Evolutionary conservation across 306 rosid species (phyloP).

Genomic region (Rosa lucieae): DNA sequence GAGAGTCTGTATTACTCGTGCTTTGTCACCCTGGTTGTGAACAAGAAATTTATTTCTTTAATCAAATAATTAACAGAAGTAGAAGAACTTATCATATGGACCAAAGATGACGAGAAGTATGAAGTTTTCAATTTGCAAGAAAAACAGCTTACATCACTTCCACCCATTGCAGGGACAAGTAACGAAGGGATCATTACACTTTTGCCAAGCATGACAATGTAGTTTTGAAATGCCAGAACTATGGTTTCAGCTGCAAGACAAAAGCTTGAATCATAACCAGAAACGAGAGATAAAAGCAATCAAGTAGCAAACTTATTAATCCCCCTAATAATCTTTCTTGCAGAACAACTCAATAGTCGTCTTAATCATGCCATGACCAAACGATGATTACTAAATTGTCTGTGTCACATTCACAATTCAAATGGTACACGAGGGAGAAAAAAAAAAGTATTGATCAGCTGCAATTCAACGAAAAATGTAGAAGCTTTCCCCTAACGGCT

Average conservation of each 20-base stretch:
- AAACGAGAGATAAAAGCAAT: neutral
- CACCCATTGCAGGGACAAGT: slow-evolving; percentile 92
- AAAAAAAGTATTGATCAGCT: neutral
- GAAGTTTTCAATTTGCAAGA: neutral
- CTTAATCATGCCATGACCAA: neutral
- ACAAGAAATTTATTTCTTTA: slow-evolving; percentile 23
- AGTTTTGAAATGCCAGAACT: slow-evolving; percentile 86
- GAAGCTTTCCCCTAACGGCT: slow-evolving; percentile 7
- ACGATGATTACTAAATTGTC: neutral
- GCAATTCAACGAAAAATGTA: slow-evolving; percentile 17
- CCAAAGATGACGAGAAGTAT: neutral
- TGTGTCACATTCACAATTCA: slow-evolving; percentile 9
- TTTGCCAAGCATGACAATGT: slow-evolving; percentile 92
- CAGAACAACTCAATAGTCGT: neutral
- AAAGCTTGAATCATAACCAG: neutral
- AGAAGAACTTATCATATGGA: neutral
- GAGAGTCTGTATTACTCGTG: slow-evolving; percentile 83
- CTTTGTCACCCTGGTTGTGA: slow-evolving; percentile 79
- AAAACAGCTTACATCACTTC: slow-evolving; percentile 64
- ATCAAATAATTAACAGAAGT: neutral
- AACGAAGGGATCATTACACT: slow-evolving; percentile 89
- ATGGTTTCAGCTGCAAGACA: slow-evolving; percentile 83
- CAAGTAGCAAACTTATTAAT: neutral
- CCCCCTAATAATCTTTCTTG: neutral
- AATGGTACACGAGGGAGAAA: neutral